Percentiles rank a stretch among this genome's conserved stretches.
Evolutionary conservation across 176 grass and related monocot genomes (phyloP).

Genomic region (Raddia guianensis): DNA sequence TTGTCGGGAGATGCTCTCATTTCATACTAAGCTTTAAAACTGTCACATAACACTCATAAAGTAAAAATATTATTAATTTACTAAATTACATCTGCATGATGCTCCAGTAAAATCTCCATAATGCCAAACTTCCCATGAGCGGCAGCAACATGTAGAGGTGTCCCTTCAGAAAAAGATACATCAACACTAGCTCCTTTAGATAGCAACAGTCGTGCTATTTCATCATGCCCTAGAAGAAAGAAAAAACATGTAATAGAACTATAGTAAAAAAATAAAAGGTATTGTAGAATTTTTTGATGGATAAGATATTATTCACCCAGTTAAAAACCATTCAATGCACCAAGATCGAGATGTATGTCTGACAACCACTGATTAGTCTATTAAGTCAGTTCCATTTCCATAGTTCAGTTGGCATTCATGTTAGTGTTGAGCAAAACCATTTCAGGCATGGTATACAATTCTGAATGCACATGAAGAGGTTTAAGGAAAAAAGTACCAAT

Average conservation of each 20-base stretch:
- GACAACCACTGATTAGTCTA: neutral
- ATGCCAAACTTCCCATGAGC: conserved; percentile 25
- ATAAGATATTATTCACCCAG: neutral
- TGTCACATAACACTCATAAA: neutral
- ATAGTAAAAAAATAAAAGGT: neutral
- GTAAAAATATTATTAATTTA: conserved; percentile 10
- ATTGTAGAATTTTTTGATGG: neutral
- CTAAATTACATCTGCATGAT: conserved; percentile 45
- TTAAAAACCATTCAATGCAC: neutral
- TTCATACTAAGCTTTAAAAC: neutral
- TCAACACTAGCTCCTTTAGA: conserved; percentile 51
- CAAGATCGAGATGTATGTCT: neutral
- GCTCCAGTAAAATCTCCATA: conserved; percentile 46
- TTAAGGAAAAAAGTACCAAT: neutral
- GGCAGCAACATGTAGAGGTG: conserved; percentile 44
- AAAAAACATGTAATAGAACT: neutral
- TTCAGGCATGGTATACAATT: neutral
- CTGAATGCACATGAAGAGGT: neutral
- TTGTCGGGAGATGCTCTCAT: neutral
- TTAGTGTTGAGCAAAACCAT: neutral
- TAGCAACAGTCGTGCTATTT: conserved; percentile 45
- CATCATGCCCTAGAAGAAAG: conserved; percentile 25
- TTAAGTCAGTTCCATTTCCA: neutral
- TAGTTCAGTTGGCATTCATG: neutral
- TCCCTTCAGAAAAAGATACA: conserved; percentile 34